Base-by-base conservation (phyloP, 768 basidiomycete species). In the Cyathus striatus region DNA sequence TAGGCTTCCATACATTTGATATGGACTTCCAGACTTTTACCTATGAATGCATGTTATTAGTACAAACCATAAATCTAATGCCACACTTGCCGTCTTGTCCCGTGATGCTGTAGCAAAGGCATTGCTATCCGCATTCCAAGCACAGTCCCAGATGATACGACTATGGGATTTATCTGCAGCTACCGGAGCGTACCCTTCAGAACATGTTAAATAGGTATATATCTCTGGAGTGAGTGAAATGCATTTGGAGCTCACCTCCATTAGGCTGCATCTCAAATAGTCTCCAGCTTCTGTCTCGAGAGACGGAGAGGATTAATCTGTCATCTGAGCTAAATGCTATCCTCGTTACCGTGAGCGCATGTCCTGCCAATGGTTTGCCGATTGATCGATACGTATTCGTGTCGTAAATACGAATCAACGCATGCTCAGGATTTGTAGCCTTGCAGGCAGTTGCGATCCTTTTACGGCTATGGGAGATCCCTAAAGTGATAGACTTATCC, bases 141-240 rank as follows among this genome's bases (percentile, higher is more conserved):
- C 79, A 54, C 88, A 90, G 59, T 98, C 96, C 92, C 96, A 94
- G 25, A 99, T 86, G 54, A 99, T 96, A 27, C 96, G 78, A 1
- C 78, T 76, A 61, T 98, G 96, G 0, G 90, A 82, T 63, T 90
- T 95, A 44, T 92, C 81, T 13, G 78, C 73, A 4, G 79, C 78
- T 17, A 83, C 54, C 2, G 83, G 79, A 6, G 68, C 49, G 57
- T 81, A 93, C 1, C 77, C 90, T 78, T 44, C 17, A 22, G n/a
- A 41, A n/a, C 23, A 36, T 18, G 26, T 24, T 30, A 43, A 16
- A n/a, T n/a, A n/a, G n/a, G n/a, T n/a, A n/a, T n/a, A n/a, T n/a
- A 39, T 20, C n/a, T 9, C 9, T 6, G 35, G 7, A 36, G 7
- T n/a, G n/a, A 9, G 27, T 7, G 7, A 10, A 10, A 5, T 7